These are phyloP conservation scores for Alternaria longipes DNA, from an alignment of 2,329 filamentous ascomycete species.

Conservation along the genomic window DNA sequence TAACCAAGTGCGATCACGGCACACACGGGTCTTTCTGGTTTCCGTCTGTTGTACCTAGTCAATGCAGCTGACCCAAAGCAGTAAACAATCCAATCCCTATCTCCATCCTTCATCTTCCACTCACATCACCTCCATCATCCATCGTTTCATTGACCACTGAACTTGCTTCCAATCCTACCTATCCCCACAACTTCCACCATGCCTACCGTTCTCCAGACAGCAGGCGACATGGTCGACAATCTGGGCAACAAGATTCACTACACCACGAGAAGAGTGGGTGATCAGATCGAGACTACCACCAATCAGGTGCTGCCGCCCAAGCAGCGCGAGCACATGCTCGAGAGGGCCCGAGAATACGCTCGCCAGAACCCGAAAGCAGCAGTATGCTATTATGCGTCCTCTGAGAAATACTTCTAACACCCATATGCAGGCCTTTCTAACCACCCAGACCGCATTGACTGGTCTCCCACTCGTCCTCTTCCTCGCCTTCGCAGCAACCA, in stretches of 20 bases:
- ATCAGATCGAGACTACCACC: slow-evolving; percentile 51
- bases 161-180: not conserved
- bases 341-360: slow-evolving; percentile 65
- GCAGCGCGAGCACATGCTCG: slow-evolving; percentile 66
- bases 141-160: slow-evolving; percentile 3
- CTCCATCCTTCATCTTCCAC: not conserved
- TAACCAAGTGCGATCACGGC: slow-evolving; percentile 5
- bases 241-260: slow-evolving; percentile 27
- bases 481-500: slow-evolving; percentile 69
- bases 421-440: slow-evolving; percentile 68
- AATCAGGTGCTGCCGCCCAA: slow-evolving; percentile 68
- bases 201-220: slow-evolving; percentile 33
- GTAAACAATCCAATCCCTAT: not conserved
- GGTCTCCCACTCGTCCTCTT: slow-evolving; percentile 75
- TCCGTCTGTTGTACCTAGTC: not conserved
- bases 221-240: slow-evolving; percentile 38
- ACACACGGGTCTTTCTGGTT: slow-evolving; percentile 3
- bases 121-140: not conserved
- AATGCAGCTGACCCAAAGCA: slow-evolving; percentile 4
- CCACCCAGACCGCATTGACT: slow-evolving; percentile 70
- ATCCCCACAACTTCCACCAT: slow-evolving; percentile 12
- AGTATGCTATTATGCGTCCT: slow-evolving; percentile 56
- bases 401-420: not conserved
- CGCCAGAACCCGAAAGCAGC: slow-evolving; percentile 73
- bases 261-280: slow-evolving; percentile 21